Base-by-base conservation (phyloP, 257 asterid genomes). In the Thymus mandschuricus region DNA sequence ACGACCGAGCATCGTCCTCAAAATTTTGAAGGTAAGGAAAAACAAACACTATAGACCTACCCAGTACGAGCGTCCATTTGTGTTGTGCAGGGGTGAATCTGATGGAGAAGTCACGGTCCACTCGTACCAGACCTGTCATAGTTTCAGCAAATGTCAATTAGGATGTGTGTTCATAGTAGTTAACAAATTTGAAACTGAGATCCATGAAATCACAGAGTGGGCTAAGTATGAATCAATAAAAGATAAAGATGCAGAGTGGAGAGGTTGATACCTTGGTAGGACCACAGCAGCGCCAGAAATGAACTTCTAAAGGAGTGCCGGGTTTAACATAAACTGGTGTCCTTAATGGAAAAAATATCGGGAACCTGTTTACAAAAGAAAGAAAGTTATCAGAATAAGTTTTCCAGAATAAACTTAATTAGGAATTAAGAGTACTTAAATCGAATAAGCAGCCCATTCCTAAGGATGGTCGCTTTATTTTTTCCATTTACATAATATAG, bases 11-110 rank as follows among this genome's bases (percentile, higher is more conserved):
- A 66, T 58, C 65, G 33, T 52, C 15, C 34, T 5, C 29, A 50
- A 62, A 60, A 41, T 2, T 29, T 64, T 3, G 7, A 38, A 38
- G 41, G 41, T 38, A 38, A 38, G 41, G 6, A 38, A 1, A 38
- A 5, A 29, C 38, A 8, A n/a, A 2, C 33, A 58, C 79, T 85
- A 87, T 59, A 94, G 87, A 59, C 98, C 98, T 33, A 94, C 98
- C 98, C 98, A 94, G 68, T 94, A 88, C 2, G 97, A 94, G 40
- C 97, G 96, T 2, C 98, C 98, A 38, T 88, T 91, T 40, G 89
- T 83, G 82, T 94, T 94, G 87, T 94, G 98, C 80, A 94, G 69
- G 52, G 96, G 90, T 11, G 87, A 82, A 48, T 93, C 72, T 45
- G 80, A 72, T 35, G 98, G 98, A 44, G 95, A 89, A 34, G 84